These are phyloP conservation scores for Phytopythium vexans DNA, from an alignment of 352 stramenopile species.

Conservation along the genomic window DNA sequence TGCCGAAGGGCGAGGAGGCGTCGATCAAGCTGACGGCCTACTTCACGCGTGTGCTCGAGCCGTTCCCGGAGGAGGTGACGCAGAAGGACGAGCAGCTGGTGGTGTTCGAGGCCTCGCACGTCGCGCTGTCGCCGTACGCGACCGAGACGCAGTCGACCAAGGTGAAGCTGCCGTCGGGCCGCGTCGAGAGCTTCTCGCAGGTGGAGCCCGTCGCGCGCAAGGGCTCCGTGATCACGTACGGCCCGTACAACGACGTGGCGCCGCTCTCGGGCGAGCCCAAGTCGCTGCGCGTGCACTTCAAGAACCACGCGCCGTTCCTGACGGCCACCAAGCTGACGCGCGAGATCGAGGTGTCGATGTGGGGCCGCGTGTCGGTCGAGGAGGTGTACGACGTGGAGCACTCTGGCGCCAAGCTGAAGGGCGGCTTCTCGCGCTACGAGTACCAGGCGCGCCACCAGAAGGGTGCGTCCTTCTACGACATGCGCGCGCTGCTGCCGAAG, in stretches of 20 bases:
- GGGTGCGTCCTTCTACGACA: slow-evolving; percentile 75
- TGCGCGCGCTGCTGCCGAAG: slow-evolving; percentile 63
- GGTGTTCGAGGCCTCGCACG: slow-evolving; percentile 61
- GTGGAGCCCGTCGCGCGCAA: slow-evolving; percentile 61
- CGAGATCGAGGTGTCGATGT: slow-evolving; percentile 90
- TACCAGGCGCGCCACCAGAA: slow-evolving; percentile 64
- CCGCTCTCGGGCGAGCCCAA: slow-evolving; percentile 14
- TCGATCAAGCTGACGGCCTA: slow-evolving; percentile 76
- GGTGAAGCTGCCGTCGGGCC: slow-evolving; percentile 75
- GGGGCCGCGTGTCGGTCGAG: slow-evolving; percentile 84
- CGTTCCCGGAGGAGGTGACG: slow-evolving; percentile 72
- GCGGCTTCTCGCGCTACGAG: slow-evolving; percentile 85
- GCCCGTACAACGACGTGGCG: slow-evolving; percentile 67
- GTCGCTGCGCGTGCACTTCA: slow-evolving; percentile 71
- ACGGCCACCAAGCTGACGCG: slow-evolving; percentile 81
- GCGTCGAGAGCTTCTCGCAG: slow-evolving; percentile 68
- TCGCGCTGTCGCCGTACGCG: slow-evolving; percentile 69
- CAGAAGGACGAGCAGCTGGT: slow-evolving; percentile 87
- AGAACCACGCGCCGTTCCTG: slow-evolving; percentile 85
- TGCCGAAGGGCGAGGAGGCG: slow-evolving; percentile 43
- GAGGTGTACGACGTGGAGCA: slow-evolving; percentile 87
- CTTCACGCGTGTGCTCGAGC: slow-evolving; percentile 77
- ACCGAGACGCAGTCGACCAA: slow-evolving; percentile 84
- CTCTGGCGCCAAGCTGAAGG: slow-evolving; percentile 81
- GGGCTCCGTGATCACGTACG: slow-evolving; percentile 73